These are phyloP conservation scores for Suhomyces kilbournensis DNA, from an alignment of 805 yeast genomes.

Conservation along the genomic window DNA sequence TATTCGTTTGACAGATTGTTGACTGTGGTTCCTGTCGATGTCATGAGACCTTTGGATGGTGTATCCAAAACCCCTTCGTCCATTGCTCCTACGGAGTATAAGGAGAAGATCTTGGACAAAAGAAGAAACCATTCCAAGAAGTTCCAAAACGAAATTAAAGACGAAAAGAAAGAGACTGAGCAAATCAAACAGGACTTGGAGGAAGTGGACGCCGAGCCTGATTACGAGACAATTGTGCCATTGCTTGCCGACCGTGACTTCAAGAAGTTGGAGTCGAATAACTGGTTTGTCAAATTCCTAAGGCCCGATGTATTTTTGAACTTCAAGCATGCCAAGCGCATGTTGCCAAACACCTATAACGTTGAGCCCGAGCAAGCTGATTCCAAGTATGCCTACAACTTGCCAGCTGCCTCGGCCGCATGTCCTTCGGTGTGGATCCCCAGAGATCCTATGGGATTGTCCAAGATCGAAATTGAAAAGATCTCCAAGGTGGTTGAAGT, in stretches of 20 bases:
- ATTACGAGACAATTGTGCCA: conserved; percentile 41
- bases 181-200: conserved; percentile 15
- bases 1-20: conserved; percentile 64
- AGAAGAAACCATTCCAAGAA: conserved; percentile 7
- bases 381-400: conserved; percentile 63
- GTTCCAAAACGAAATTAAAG: conserved; percentile 5
- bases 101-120: conserved; percentile 26
- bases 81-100: conserved; percentile 31
- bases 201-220: conserved; percentile 2
- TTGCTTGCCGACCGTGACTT: conserved; percentile 67
- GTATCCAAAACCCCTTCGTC: conserved; percentile 56
- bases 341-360: conserved; percentile 36
- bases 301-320: conserved; percentile 62
- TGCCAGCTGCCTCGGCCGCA: conserved; percentile 66
- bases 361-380: conserved; percentile 43
- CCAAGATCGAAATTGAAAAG: conserved; percentile 55
- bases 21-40: conserved; percentile 60
- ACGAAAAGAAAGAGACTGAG: conserved; percentile 18
- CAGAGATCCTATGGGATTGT: conserved; percentile 81
- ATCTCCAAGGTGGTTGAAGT: conserved; percentile 57
- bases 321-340: conserved; percentile 30
- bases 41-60: conserved; percentile 78
- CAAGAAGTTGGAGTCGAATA: conserved; percentile 34
- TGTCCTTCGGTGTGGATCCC: conserved; percentile 91
- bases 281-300: conserved; percentile 46